Evolutionary conservation across 2,329 filamentous ascomycete genomes (phyloP).

Genomic region (Blastomyces gilchristii): DNA sequence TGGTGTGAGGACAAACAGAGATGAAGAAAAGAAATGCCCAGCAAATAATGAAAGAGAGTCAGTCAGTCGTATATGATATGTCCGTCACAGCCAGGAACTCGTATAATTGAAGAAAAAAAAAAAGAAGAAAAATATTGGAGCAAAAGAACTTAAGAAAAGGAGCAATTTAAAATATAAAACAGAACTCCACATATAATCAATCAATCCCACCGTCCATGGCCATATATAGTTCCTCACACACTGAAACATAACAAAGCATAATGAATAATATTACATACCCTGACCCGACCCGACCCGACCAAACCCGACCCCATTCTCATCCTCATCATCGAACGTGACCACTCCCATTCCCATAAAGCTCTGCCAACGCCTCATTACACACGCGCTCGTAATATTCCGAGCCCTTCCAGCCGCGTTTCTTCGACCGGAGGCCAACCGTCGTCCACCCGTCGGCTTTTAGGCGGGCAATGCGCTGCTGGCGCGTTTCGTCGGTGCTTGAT

Average conservation of each 20-base stretch:
- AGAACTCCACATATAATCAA: not conserved
- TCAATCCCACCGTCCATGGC: no score
- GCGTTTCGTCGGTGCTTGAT: conserved; percentile 10
- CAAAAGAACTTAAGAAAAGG: no score
- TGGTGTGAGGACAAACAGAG: no score
- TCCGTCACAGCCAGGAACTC: no score
- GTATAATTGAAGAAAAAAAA: not conserved
- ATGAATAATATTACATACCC: not conserved
- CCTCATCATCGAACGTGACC: not conserved
- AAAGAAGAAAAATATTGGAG: not conserved
- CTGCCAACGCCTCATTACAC: conserved; percentile 29
- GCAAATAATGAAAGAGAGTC: not conserved
- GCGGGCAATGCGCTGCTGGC: conserved; percentile 26
- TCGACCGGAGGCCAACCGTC: conserved; percentile 28
- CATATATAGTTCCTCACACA: no score
- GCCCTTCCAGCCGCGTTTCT: conserved; percentile 29
- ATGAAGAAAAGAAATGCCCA: no score
- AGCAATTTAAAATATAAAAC: not conserved
- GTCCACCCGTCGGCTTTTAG: conserved; percentile 30
- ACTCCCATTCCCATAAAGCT: conserved; percentile 22
- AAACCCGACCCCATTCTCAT: not conserved
- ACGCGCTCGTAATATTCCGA: conserved; percentile 29
- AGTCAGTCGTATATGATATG: not conserved
- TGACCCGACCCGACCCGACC: no score
- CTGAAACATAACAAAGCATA: no score